These are phyloP conservation scores for Giardia duodenalis DNA, from an alignment of 208 protist species.

Conservation along the genomic window DNA sequence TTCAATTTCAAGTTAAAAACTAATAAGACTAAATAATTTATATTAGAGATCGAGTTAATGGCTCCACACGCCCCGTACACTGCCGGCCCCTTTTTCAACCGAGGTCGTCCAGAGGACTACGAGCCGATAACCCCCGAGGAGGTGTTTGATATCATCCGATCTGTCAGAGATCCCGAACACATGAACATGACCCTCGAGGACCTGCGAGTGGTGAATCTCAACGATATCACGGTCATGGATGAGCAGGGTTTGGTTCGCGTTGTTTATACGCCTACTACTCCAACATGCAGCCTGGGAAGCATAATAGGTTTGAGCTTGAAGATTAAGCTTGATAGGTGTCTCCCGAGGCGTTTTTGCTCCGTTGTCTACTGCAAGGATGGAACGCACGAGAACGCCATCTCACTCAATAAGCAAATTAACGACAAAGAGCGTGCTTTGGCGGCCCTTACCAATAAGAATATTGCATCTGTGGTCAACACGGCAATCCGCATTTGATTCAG, in stretches of 20 bases:
- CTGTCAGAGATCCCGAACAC: slow-evolving; percentile 27
- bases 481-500: too few relatives aligned
- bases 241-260: not conserved
- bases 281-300: not conserved
- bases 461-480: slow-evolving; percentile 2
- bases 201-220: not conserved
- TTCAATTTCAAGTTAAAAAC: too few relatives aligned
- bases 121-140: slow-evolving; percentile 18
- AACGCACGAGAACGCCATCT: not conserved
- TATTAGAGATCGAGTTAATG: too few relatives aligned
- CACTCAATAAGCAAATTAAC: slow-evolving; percentile 10
- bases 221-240: not conserved
- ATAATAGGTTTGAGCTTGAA: slow-evolving; percentile 13
- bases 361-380: not conserved
- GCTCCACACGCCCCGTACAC: too few relatives aligned
- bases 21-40: too few relatives aligned
- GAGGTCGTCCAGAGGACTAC: too few relatives aligned
- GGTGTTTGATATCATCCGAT: not conserved
- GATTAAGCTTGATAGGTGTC: not conserved
- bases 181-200: slow-evolving; percentile 20
- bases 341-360: not conserved
- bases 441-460: not conserved
- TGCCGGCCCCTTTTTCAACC: too few relatives aligned
- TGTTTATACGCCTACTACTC: slow-evolving; percentile 7
- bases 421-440: slow-evolving; percentile 27